These are phyloP conservation scores for Sarocladium brachiariae DNA, from an alignment of 2,329 filamentous ascomycete genomes.

Conservation along the genomic window DNA sequence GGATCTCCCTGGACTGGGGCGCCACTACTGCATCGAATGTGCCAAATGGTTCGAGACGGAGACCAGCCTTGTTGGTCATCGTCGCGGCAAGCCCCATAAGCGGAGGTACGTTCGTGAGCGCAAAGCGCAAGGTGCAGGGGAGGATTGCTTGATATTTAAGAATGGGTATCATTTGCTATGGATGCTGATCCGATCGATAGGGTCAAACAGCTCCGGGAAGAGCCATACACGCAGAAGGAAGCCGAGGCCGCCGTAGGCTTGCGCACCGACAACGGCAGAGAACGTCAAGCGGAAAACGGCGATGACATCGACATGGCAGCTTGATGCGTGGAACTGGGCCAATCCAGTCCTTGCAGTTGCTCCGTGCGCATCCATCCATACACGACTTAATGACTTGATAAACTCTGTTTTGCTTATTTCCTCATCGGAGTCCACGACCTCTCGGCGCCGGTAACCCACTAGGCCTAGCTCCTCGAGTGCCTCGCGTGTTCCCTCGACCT, in stretches of 20 bases:
- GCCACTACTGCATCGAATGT: slow-evolving; percentile 85
- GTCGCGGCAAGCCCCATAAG: slow-evolving; percentile 88
- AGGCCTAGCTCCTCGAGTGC: slow-evolving; percentile 30
- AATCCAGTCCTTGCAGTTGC: too few species aligned
- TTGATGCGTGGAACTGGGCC: slow-evolving; percentile 16
- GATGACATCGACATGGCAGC: slow-evolving; percentile 28
- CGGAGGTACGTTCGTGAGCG: slow-evolving; percentile 47
- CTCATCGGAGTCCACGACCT: slow-evolving; percentile 39
- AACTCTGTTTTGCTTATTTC: background rate
- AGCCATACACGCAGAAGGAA: slow-evolving; percentile 78
- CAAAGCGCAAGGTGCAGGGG: background rate
- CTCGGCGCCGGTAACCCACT: slow-evolving; percentile 41
- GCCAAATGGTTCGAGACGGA: slow-evolving; percentile 95
- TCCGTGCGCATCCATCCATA: background rate
- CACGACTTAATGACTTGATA: background rate
- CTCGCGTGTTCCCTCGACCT: slow-evolving; percentile 23
- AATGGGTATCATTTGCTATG: slow-evolving; percentile 1
- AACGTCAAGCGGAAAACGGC: slow-evolving; percentile 12
- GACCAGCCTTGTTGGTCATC: slow-evolving; percentile 65
- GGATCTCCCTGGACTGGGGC: slow-evolving; percentile 80
- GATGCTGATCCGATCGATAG: slow-evolving; percentile 35
- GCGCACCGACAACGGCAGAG: slow-evolving; percentile 54
- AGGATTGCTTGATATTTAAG: background rate
- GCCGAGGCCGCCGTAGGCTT: slow-evolving; percentile 75
- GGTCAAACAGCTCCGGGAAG: slow-evolving; percentile 73